These are phyloP conservation scores for Lodderomyces oxycetoniae DNA, from an alignment of 1,139 yeast species.

Conservation along the genomic window DNA sequence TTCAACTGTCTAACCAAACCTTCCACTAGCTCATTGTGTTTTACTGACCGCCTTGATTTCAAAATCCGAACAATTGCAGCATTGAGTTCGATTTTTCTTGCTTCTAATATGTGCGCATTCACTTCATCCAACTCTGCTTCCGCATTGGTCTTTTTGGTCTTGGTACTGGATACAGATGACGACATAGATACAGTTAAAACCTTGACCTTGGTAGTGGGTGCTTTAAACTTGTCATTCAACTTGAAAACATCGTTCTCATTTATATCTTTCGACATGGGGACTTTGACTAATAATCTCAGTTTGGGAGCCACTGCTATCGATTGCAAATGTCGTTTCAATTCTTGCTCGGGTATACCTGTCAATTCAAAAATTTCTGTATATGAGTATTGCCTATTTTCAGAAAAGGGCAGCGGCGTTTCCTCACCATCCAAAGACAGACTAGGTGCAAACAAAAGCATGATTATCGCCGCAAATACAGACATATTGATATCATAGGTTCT, in stretches of 20 bases:
- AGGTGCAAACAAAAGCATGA: constrained; percentile 68
- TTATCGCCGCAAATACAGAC: constrained; percentile 75
- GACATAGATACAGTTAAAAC: constrained; percentile 62
- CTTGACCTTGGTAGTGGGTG: constrained; percentile 69
- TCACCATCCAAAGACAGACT: constrained; percentile 45
- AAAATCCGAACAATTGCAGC: constrained; percentile 88
- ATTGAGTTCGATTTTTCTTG: constrained; percentile 60
- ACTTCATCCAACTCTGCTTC: constrained; percentile 38
- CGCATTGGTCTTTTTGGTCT: constrained; percentile 38
- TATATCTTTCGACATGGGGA: constrained; percentile 73
- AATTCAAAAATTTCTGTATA: constrained; percentile 58
- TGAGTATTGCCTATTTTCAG: constrained; percentile 36
- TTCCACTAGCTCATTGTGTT: constrained; percentile 61
- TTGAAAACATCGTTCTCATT: constrained; percentile 59
- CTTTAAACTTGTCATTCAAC: constrained; percentile 66
- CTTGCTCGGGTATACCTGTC: constrained; percentile 70
- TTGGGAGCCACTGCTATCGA: constrained; percentile 84
- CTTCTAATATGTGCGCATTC: constrained; percentile 31
- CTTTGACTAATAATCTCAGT: constrained; percentile 65
- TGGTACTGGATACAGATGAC: constrained; percentile 13
- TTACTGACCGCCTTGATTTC: constrained; percentile 65
- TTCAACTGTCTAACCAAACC: constrained; percentile 62
- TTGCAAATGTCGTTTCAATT: constrained; percentile 71
- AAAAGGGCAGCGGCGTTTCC: constrained; percentile 36
- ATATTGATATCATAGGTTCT: constrained; percentile 74